Conservation (phyloP, 441 rosid species). For the Codiaeum variegatum region DNA sequence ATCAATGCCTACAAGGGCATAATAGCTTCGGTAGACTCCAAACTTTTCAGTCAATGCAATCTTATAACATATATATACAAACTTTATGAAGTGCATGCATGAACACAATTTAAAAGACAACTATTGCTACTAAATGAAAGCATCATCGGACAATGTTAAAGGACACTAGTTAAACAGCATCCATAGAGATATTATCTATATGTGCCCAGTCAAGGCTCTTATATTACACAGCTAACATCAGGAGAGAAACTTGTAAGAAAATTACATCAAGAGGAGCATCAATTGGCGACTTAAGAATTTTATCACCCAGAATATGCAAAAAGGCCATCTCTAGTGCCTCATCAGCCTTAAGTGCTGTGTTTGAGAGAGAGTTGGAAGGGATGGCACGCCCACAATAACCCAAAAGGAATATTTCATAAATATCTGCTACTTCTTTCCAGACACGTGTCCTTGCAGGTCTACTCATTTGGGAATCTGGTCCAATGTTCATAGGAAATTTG, state of each 20-base stretch:
- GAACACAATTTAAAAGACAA: conserved; percentile 2
- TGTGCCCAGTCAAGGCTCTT: background rate
- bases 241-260: conserved; percentile 11
- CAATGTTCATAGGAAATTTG: conserved; percentile 34
- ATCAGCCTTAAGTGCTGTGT: conserved; percentile 51
- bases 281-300: conserved; percentile 62
- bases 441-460: conserved; percentile 67
- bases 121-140: background rate
- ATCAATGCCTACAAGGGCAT: background rate
- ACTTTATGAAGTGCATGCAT: background rate
- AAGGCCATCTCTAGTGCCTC: conserved; percentile 86
- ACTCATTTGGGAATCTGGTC: conserved; percentile 47
- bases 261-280: conserved; percentile 86
- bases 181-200: background rate
- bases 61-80: background rate
- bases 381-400: conserved; percentile 97
- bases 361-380: conserved; percentile 70
- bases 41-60: background rate
- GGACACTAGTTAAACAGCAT: background rate
- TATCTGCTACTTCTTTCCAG: conserved; percentile 98
- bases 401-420: conserved; percentile 88
- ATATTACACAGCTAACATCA: background rate
- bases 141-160: background rate
- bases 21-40: background rate
- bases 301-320: conserved; percentile 72